A percentile compares a stretch with the other conserved stretches of the same genome.
These are phyloP conservation scores for Irpex sp. DNA, from an alignment of 1,284 basidiomycete genomes.

Conservation along the genomic window DNA sequence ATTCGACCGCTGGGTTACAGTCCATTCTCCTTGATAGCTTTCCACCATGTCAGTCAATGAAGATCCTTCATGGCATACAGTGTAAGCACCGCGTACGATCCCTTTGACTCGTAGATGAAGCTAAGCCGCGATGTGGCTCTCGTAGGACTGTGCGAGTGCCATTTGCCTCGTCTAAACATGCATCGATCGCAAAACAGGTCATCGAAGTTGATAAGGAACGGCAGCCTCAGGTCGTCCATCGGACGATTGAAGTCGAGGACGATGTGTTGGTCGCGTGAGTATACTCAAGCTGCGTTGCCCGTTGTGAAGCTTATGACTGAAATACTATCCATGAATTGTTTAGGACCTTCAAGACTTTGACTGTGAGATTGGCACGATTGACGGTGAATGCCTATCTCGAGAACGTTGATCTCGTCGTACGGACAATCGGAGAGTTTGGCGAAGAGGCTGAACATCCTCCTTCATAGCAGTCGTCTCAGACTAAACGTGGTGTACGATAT, in stretches of 20 bases:
- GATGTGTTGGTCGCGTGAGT: constrained; percentile 66
- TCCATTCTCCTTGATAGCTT: neutral
- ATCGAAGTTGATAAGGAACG: constrained; percentile 85
- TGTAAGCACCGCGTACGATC: constrained; percentile 18
- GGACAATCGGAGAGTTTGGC: constrained; percentile 79
- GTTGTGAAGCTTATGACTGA: constrained; percentile 5
- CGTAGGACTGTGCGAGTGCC: constrained; percentile 77
- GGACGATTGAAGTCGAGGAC: constrained; percentile 62
- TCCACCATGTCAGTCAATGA: constrained; percentile 23
- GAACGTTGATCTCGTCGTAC: constrained; percentile 79
- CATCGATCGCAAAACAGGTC: constrained; percentile 71
- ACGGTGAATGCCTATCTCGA: constrained; percentile 84
- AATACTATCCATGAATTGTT: neutral
- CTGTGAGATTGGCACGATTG: constrained; percentile 79
- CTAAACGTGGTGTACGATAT: neutral
- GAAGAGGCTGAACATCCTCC: constrained; percentile 43
- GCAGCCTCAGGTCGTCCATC: constrained; percentile 74
- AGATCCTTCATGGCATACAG: constrained; percentile 25
- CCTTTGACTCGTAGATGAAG: neutral
- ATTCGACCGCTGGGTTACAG: neutral
- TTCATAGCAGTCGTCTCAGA: neutral
- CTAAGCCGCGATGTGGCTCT: neutral
- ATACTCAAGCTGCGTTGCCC: constrained; percentile 19
- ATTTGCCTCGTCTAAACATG: constrained; percentile 70
- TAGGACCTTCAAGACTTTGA: constrained; percentile 72